Evolutionary conservation across 2,329 filamentous ascomycete genomes (phyloP).

Genomic region (Aureobasidium pullulans): DNA sequence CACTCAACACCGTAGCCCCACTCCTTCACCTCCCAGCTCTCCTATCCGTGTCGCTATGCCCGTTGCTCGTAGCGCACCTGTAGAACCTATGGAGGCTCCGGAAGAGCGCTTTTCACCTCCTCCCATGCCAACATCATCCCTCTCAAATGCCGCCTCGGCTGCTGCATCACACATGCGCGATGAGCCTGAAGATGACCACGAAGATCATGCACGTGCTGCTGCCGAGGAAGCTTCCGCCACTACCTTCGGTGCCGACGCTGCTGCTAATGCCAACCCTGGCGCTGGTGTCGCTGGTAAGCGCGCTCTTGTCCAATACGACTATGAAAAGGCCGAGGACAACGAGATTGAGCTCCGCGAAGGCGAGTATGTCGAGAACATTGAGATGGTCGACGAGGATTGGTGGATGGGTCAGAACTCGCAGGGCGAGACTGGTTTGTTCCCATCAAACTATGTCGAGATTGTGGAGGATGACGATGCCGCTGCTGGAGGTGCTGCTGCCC

Average conservation of each 20-base stretch:
- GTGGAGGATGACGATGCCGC: constrained; percentile 52
- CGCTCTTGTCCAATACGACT: constrained; percentile 85
- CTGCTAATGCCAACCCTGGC: constrained; percentile 32
- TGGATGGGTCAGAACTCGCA: constrained; percentile 88
- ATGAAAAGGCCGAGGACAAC: constrained; percentile 96
- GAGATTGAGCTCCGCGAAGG: constrained; percentile 88
- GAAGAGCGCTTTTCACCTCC: constrained; percentile 50
- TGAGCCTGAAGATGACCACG: constrained; percentile 56
- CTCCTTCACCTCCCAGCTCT: constrained; percentile 17
- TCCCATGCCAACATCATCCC: constrained; percentile 57
- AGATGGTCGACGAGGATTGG: constrained; percentile 98
- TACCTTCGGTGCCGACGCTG: constrained; percentile 37
- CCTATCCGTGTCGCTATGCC: constrained; percentile 49
- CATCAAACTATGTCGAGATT: constrained; percentile 92
- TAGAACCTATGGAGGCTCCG: constrained; percentile 79
- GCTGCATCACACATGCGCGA: constrained; percentile 57
- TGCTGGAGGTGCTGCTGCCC: constrained; percentile 33
- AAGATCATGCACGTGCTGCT: constrained; percentile 51
- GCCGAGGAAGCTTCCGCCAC: constrained; percentile 38
- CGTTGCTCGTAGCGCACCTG: constrained; percentile 35
- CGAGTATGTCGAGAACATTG: constrained; percentile 81
- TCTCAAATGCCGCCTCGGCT: constrained; percentile 53
- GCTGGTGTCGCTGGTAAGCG: constrained; percentile 51
- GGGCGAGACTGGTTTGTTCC: constrained; percentile 86
- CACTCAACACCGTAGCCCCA: constrained; percentile 21